Base-by-base conservation (phyloP, 768 basidiomycete species). In the Suillus americanus region DNA sequence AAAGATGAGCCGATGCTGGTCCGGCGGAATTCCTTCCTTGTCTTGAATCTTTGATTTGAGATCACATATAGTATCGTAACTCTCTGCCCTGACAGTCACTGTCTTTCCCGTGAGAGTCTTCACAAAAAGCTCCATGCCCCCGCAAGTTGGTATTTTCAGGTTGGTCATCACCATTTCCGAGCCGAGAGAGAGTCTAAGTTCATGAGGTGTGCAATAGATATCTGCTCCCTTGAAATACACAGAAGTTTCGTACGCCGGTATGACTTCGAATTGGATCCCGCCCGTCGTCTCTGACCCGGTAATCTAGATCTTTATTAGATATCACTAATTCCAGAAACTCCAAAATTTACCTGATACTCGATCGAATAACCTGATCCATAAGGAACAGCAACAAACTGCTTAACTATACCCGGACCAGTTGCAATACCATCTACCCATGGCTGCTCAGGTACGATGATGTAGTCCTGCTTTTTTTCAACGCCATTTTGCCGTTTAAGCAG, bases 41-140 rank as follows among this genome's bases (percentile, higher is more conserved):
- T 90, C 88, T 68, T 88, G 87, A 43, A 89, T 89, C 78, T 88
- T 87, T 10, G 84, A 82, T 78, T 88, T 88, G 25, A 94, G 90
- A 72, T 90, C 90, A 75, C 93, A 90, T 73, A 94, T 92, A 9
- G 91, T 93, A 76, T 94, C 91, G 0, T 86, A 90, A 0, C 90
- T 91, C 78, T 93, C 91, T 59, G 93, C 92, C 78, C 93, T 90
- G 5, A 94, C 77, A 8, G 90, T 92, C 71, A 95, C 93, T 10
- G 90, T 92, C 82, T 93, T 92, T 41, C 91, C 91, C 0, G 90
- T 91, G 43, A 91, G 75, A 0, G 89, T 89, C 81, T 91, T 91
- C 63, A 91, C 88, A 68, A 91, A 91, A 68, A 91, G 90, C 70
- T 91, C 88, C 90, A 92, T 90, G 20, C 89, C 88, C 69, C 89